Conservation (phyloP, 1,284 basidiomycete genomes). For the Xerocomus nothofagi region DNA sequence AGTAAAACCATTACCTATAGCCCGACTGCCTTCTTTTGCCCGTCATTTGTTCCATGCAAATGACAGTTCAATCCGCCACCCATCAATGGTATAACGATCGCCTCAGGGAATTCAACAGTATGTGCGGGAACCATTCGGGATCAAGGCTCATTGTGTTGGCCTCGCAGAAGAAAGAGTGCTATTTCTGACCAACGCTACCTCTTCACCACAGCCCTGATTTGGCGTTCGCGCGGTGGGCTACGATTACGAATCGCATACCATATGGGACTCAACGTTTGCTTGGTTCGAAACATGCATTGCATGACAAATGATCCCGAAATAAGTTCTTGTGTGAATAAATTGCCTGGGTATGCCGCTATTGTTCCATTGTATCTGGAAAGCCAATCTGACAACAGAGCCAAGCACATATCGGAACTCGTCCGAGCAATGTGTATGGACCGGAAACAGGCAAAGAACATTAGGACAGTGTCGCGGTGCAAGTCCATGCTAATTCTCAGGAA, state of each 20-base stretch:
- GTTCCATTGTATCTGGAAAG: background rate
- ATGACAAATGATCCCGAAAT: background rate
- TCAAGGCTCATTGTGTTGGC: background rate
- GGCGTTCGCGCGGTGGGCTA: background rate
- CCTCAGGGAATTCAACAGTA: background rate
- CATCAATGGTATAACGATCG: background rate
- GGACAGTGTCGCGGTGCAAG: background rate
- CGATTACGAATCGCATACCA: background rate
- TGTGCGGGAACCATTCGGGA: background rate
- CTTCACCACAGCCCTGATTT: background rate
- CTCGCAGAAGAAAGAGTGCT: background rate
- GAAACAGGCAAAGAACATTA: background rate
- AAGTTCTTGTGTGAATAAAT: background rate
- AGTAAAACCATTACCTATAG: background rate
- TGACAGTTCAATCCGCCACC: background rate
- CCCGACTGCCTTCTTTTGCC: background rate
- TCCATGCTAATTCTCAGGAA: background rate
- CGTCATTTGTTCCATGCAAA: background rate
- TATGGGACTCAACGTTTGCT: background rate
- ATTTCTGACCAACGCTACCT: background rate
- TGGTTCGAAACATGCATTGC: background rate
- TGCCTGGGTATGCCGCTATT: background rate
- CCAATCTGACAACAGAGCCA: background rate
- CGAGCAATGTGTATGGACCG: background rate
- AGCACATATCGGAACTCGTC: background rate